Evolutionary conservation across 225 moss, liverwort and hornwort genomes (phyloP), one percentile per base, ranked within the genome.

Genomic region (Pseudisothecium myosuroides): DNA sequence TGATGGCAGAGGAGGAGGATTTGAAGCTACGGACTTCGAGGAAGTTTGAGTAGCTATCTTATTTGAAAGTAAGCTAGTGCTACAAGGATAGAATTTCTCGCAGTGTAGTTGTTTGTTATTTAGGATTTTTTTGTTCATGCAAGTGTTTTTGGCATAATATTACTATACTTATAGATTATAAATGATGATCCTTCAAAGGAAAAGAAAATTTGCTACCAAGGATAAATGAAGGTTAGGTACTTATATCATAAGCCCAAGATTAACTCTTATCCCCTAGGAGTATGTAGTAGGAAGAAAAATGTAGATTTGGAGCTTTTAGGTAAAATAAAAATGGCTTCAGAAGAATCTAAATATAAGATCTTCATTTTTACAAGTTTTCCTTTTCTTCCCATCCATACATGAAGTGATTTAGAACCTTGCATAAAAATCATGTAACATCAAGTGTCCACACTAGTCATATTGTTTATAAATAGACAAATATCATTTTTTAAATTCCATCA

Each of bases 401-500:
- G 12, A 27, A 27, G 9, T 43, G 5, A 16, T 28, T 28, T 28
- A 9, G 16, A 72, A 43, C 28, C 72, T 72, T 43, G 17, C 10
- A 16, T 4, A 43, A 45, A 45, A 27, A 73, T 27, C 8, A 28
- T 45, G 2, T 73, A 17, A 6, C 3, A 45, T 45, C 2, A 0
- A 28, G 0, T 28, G 0, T 5, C 28, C 6, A 45, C 6, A 24
- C 4, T 6, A n/a, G 1, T 8, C n/a, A 28, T 72, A 27, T 45
- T 45, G 3, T 72, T 71, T 73, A 10, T 10, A 10, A 49, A 11
- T 49, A 49, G 49, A 49, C 49, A 49, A 49, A 59, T 55, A 27
- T 72, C 5, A 2, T 43, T n/a, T 72, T 49, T 72, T 43, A 17
- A 28, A 73, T 9, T 6, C 10, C 5, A n/a, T n/a, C 6, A 16